phyloP scores from a whole-genome alignment of 2,329 filamentous ascomycete species.

The Trichoderma koningii region DNA sequence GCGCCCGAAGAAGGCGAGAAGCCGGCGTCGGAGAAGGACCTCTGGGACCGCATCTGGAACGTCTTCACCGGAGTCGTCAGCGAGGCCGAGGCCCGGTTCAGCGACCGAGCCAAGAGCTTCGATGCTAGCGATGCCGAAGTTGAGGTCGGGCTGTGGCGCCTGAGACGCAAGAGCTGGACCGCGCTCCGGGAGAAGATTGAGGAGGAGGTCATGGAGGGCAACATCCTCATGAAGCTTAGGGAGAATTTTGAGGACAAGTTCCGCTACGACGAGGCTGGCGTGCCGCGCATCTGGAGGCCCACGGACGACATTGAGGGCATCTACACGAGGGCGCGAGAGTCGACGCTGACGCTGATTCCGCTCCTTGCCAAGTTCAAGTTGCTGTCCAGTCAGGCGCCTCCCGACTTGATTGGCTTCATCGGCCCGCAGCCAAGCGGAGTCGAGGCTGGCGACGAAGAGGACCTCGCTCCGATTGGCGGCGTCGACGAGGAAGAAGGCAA shows the following conservation, averaged over 20 bases:
- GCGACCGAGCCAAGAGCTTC: conserved; percentile 87
- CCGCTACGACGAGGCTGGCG: conserved; percentile 91
- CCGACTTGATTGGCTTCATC: conserved; percentile 83
- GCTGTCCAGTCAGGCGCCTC: conserved; percentile 70
- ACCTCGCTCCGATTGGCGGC: conserved; percentile 83
- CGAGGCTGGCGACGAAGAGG: conserved; percentile 84
- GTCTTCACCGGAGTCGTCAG: conserved; percentile 80
- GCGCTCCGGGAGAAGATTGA: conserved; percentile 88
- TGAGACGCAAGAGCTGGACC: conserved; percentile 92
- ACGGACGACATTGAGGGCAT: conserved; percentile 96
- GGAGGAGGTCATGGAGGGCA: conserved; percentile 97
- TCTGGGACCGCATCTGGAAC: conserved; percentile 95
- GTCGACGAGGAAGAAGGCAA: conserved; percentile 94
- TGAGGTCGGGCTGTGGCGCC: conserved; percentile 85
- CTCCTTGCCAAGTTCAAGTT: conserved; percentile 84
- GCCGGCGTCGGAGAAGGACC: conserved; percentile 72
- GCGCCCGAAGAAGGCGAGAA: conserved; percentile 78
- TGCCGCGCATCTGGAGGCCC: conserved; percentile 94
- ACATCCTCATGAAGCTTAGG: conserved; percentile 88
- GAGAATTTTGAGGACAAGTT: conserved; percentile 99
- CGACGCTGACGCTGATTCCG: conserved; percentile 86
- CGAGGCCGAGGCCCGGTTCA: conserved; percentile 83
- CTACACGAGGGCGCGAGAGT: conserved; percentile 90
- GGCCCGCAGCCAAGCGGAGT: conserved; percentile 74
- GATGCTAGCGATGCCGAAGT: conserved; percentile 91